Conservation (phyloP, 2,329 filamentous ascomycete species). For the Verticillium albo-atrum region DNA sequence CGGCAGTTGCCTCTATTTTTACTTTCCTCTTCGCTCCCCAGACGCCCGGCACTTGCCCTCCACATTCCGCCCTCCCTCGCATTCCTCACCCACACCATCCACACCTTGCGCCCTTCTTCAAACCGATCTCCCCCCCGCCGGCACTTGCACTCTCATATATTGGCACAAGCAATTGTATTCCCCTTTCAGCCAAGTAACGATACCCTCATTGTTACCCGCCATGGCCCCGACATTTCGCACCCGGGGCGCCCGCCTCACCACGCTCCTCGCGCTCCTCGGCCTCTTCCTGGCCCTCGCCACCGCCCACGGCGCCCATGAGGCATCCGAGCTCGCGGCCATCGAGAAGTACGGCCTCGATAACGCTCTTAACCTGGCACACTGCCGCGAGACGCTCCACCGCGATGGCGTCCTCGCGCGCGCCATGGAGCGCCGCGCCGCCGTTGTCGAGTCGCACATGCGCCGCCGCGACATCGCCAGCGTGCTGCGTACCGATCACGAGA, state of each 20-base stretch:
- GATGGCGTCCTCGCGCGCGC: slow-evolving; percentile 1
- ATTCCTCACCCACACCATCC: neutral
- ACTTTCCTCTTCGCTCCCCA: neutral
- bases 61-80: neutral
- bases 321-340: neutral
- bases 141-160: neutral
- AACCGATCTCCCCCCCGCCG: neutral
- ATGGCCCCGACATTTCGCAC: neutral
- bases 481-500: slow-evolving; percentile 4
- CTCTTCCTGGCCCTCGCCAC: neutral
- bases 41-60: neutral
- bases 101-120: neutral
- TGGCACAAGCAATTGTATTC: no score
- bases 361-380: slow-evolving; percentile 4
- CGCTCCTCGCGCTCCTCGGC: neutral
- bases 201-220: neutral
- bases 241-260: neutral
- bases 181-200: neutral
- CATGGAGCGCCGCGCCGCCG: slow-evolving; percentile 1
- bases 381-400: neutral
- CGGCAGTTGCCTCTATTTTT: neutral
- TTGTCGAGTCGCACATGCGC: neutral
- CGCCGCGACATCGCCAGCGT: slow-evolving; percentile 1
- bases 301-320: neutral
- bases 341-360: slow-evolving; percentile 3